Evolutionary conservation across 768 basidiomycete species (phyloP).

Genomic region (Pleurotus citrinopileatus): DNA sequence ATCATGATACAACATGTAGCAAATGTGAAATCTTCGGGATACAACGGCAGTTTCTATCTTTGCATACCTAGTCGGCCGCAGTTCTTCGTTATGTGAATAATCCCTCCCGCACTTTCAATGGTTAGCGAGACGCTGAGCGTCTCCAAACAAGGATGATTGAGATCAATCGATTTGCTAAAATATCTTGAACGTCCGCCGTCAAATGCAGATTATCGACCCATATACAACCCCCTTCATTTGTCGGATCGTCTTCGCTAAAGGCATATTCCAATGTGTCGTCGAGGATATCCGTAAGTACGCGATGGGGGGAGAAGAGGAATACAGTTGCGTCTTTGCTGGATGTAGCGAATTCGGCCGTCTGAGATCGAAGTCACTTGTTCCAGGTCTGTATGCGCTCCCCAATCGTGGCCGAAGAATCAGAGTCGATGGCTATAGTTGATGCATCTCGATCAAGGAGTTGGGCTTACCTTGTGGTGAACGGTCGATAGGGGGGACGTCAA

Average conservation of each 20-base stretch:
- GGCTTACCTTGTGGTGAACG: slow-evolving; percentile 31
- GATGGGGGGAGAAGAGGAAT: slow-evolving; percentile 30
- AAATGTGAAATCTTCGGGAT: too few species aligned
- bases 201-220: slow-evolving; percentile 38
- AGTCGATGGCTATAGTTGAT: neutral
- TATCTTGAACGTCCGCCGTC: slow-evolving; percentile 27
- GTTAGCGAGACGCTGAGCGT: too few species aligned
- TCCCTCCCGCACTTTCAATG: too few species aligned
- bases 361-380: slow-evolving; percentile 25
- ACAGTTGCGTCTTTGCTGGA: slow-evolving; percentile 22
- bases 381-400: slow-evolving; percentile 21
- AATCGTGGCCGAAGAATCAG: neutral
- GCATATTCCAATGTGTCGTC: slow-evolving; percentile 29
- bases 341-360: slow-evolving; percentile 20
- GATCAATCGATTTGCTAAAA: slow-evolving; percentile 22
- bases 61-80: too few species aligned
- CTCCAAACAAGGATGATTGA: neutral
- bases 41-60: too few species aligned
- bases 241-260: slow-evolving; percentile 26
- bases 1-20: too few species aligned
- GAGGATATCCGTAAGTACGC: slow-evolving; percentile 27
- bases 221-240: slow-evolving; percentile 26
- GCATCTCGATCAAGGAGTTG: too few species aligned
- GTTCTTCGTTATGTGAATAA: too few species aligned
- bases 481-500: slow-evolving; percentile 36